Conservation (phyloP, 768 basidiomycete species). For the Phylloporus scabripes region DNA sequence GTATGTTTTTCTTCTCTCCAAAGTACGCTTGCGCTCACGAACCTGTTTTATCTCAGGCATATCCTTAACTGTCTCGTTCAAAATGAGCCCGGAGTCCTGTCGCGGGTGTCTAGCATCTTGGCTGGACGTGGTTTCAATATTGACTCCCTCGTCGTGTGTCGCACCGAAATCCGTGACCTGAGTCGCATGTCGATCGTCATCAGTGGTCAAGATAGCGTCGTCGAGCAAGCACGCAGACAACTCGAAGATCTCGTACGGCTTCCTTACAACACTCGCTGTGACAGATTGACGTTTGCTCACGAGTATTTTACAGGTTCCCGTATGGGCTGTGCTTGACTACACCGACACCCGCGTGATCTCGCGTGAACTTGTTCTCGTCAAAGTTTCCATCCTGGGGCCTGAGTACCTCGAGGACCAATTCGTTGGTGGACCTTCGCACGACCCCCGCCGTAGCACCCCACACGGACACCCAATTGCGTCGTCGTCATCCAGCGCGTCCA, state of each 20-base stretch:
- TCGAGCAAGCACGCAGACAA: slow-evolving; percentile 94
- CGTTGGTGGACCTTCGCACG: slow-evolving; percentile 76
- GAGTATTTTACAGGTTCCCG: slow-evolving; percentile 66
- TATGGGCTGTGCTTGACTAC: slow-evolving; percentile 99
- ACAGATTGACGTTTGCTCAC: neutral
- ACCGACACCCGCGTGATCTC: slow-evolving; percentile 88
- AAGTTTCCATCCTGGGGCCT: slow-evolving; percentile 94
- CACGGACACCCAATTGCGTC: neutral
- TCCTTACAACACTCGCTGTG: neutral
- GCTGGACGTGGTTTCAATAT: slow-evolving; percentile 98
- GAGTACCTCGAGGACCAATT: slow-evolving; percentile 95
- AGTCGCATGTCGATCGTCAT: slow-evolving; percentile 98
- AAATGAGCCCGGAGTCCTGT: slow-evolving; percentile 99
- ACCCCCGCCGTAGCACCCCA: slow-evolving; percentile 46
- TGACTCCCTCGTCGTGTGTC: slow-evolving; percentile 96
- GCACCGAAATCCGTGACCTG: slow-evolving; percentile 94
- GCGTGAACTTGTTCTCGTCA: slow-evolving; percentile 91
- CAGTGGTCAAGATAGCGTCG: slow-evolving; percentile 93
- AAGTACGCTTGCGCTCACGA: neutral
- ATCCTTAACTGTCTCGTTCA: slow-evolving; percentile 97
- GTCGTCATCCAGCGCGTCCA: slow-evolving; percentile 34
- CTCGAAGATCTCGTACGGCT: slow-evolving; percentile 87
- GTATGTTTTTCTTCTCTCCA: slow-evolving; percentile 37
- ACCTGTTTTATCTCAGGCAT: slow-evolving; percentile 50
- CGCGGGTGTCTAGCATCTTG: slow-evolving; percentile 94